A percentile compares a stretch with the other conserved stretches of the same genome.
phyloP scores from a whole-genome alignment of 805 yeast species.

The Candida maris region DNA sequence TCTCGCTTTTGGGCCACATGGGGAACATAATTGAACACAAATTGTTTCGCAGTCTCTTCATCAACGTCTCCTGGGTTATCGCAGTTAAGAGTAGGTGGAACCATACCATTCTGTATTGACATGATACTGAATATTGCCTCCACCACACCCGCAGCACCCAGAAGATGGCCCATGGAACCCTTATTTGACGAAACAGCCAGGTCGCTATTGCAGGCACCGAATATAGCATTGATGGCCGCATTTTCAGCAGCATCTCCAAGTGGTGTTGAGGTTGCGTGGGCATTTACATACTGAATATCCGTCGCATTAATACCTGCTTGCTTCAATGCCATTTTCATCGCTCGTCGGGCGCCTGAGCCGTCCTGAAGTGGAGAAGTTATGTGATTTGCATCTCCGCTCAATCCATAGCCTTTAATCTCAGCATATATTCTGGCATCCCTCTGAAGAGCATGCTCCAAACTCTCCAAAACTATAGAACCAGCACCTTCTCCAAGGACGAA shows the following conservation, averaged over 20 bases:
- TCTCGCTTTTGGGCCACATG: conserved; percentile 35
- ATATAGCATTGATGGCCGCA: conserved; percentile 59
- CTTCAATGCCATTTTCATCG: conserved; percentile 75
- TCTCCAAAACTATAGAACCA: conserved; percentile 76
- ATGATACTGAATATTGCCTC: conserved; percentile 79
- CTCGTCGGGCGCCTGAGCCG: conserved; percentile 80
- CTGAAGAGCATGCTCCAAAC: conserved; percentile 64
- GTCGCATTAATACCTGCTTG: conserved; percentile 44
- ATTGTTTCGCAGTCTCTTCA: conserved; percentile 40
- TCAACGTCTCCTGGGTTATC: conserved; percentile 46
- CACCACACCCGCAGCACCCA: conserved; percentile 96
- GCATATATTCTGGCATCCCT: conserved; percentile 72
- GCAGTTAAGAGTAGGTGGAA: conserved; percentile 85
- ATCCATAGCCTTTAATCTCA: conserved; percentile 83
- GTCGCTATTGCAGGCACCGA: conserved; percentile 36
- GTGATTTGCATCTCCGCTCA: conserved; percentile 88
- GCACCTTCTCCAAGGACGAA: conserved; percentile 94
- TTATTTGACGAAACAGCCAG: conserved; percentile 75
- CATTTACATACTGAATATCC: conserved; percentile 76
- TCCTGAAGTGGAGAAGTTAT: conserved; percentile 84
- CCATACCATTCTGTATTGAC: conserved; percentile 50
- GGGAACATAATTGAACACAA: conserved; percentile 57
- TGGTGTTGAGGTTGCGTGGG: conserved; percentile 93
- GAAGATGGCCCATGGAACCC: conserved; percentile 88
- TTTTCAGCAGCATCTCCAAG: conserved; percentile 90